phyloP scores from a whole-genome alignment of 2,329 filamentous ascomycete genomes.

The Colletotrichum filicis region DNA sequence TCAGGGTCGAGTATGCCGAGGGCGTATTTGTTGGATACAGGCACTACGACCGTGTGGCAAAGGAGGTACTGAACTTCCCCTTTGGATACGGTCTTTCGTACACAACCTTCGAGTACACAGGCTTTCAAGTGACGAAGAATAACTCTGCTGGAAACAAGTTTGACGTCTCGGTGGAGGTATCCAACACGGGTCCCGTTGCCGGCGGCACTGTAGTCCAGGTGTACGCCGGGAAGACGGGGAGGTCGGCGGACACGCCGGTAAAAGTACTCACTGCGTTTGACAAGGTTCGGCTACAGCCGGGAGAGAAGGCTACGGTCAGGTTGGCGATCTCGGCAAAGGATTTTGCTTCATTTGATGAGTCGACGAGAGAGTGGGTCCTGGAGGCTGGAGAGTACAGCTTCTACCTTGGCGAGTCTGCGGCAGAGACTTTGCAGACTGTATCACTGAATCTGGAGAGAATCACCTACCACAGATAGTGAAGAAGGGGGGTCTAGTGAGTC shows the following conservation, averaged over 20 bases:
- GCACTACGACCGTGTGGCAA: conserved; percentile 70
- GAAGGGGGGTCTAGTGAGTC: rapidly evolving
- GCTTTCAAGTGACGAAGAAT: conserved; percentile 49
- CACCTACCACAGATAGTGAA: background rate
- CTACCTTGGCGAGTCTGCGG: conserved; percentile 40
- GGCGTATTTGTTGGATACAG: conserved; percentile 77
- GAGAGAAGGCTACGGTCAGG: conserved; percentile 33
- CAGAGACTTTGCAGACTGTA: conserved; percentile 35
- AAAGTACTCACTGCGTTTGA: conserved; percentile 45
- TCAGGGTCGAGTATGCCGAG: conserved; percentile 74
- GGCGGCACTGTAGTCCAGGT: conserved; percentile 68
- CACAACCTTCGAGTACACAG: conserved; percentile 67
- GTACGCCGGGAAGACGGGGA: conserved; percentile 50
- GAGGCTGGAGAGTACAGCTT: conserved; percentile 41
- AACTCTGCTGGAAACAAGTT: conserved; percentile 52
- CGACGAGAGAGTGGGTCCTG: conserved; percentile 41
- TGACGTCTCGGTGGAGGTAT: conserved; percentile 61
- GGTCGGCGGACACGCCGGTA: conserved; percentile 34
- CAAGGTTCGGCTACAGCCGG: conserved; percentile 41
- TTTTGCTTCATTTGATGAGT: conserved; percentile 42
- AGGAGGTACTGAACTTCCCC: conserved; percentile 69
- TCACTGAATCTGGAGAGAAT: background rate
- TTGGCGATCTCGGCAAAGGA: conserved; percentile 39
- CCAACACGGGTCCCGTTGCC: conserved; percentile 65
- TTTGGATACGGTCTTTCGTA: conserved; percentile 76